These are phyloP conservation scores for Penicillium polonicum DNA, from an alignment of 2,329 filamentous ascomycete genomes.

Conservation along the genomic window DNA sequence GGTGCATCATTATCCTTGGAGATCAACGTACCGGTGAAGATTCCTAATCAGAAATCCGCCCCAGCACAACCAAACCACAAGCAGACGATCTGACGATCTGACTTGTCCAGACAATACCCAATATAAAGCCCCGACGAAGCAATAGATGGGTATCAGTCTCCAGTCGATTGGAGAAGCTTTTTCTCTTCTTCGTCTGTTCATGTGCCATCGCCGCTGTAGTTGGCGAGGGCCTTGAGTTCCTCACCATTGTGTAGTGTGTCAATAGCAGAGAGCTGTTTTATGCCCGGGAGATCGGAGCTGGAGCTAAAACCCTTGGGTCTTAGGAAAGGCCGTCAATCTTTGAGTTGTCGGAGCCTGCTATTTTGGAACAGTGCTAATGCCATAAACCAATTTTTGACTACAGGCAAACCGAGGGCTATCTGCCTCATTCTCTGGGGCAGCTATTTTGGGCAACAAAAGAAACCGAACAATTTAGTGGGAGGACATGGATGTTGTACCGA, in stretches of 20 bases:
- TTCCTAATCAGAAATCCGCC: conserved; percentile 26
- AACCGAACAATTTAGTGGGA: background rate
- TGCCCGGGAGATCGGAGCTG: background rate
- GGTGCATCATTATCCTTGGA: conserved; percentile 29
- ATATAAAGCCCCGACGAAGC: background rate
- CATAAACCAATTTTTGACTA: background rate
- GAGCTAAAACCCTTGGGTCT: background rate
- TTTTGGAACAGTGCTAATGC: background rate
- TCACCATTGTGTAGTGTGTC: background rate
- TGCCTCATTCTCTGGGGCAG: background rate
- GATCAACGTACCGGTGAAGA: conserved; percentile 48
- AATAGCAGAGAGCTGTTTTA: background rate
- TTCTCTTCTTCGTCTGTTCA: background rate
- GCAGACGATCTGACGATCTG: background rate
- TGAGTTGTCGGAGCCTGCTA: background rate
- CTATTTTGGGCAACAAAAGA: background rate
- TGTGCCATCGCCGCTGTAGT: background rate
- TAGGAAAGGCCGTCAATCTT: background rate
- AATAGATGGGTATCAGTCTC: too few species aligned
- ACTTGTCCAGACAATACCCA: background rate
- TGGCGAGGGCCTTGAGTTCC: background rate
- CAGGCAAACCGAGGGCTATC: background rate
- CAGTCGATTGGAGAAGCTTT: too few species aligned
- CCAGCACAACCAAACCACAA: background rate
- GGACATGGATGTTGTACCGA: too few species aligned